Conservation (phyloP, 345 rosid species). For the Luvunga scandens region DNA sequence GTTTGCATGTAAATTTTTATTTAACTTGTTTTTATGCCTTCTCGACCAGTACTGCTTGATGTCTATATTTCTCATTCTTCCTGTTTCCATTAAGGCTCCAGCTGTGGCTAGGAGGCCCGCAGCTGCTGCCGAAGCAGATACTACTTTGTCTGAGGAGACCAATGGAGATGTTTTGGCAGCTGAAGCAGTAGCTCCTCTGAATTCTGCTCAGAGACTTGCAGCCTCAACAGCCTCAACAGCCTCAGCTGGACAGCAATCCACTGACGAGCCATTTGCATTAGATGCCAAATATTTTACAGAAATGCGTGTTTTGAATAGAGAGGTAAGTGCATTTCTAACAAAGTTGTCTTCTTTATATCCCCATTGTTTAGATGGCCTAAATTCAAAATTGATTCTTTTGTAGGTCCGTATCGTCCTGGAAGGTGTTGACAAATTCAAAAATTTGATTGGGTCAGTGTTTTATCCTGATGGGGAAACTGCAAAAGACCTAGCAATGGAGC, state of each 20-base stretch:
- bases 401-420: constrained; percentile 98
- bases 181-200: constrained; percentile 67
- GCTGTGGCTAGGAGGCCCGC: constrained; percentile 74
- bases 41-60: not conserved
- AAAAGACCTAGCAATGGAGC: constrained; percentile 88
- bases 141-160: constrained; percentile 46
- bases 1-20: not conserved
- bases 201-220: constrained; percentile 90
- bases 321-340: constrained; percentile 45
- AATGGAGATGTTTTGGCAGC: constrained; percentile 67
- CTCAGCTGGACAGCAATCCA: constrained; percentile 45
- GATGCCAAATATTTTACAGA: constrained; percentile 95
- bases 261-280: constrained; percentile 77
- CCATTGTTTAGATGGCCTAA: constrained; percentile 19
- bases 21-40: not conserved
- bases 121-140: constrained; percentile 48
- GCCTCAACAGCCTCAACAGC: constrained; percentile 70
- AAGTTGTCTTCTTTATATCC: constrained; percentile 7
- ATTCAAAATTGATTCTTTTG: constrained; percentile 20
- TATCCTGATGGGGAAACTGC: constrained; percentile 88
- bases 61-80: constrained; percentile 1
- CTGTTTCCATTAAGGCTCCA: constrained; percentile 57
- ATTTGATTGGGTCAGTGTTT: constrained; percentile 89
- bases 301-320: constrained; percentile 78
- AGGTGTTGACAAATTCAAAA: constrained; percentile 92